Base-by-base conservation (phyloP, 805 yeast genomes). In the Kockiozyma suomiensis region DNA sequence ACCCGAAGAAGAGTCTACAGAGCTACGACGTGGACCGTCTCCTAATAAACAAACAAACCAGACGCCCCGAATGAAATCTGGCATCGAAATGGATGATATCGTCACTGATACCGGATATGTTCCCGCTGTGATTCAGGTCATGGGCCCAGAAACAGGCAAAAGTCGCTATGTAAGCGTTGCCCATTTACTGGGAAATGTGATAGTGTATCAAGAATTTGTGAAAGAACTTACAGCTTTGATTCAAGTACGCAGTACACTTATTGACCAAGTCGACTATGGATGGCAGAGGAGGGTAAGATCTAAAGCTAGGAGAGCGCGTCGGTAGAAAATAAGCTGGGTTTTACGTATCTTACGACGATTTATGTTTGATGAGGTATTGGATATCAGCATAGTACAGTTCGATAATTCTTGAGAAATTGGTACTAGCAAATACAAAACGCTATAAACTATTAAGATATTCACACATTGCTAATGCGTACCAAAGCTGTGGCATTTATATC, bases 171-270 rank as follows among this genome's bases (percentile, higher is more conserved):
- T 66, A 2, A 62, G 66, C 25, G 49, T 66, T 12, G 56, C 58
- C 3, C 70, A 68, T 50, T 55, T 70, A 33, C 62, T 64, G 45
- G 69, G 68, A 40, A 70, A 70, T 50, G 62, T 67, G 28, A 50
- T 66, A 13, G 61, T 70, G 8, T 61, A 60, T 30, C 64, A 61
- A 23, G 73, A 70, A 50, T 70, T 70, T 41, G 56, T 67, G 5
- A 68, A 70, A 54, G 72, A 71, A 50, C 19, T 70, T 6, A 60
- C 66, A n/a, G 71, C 73, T 4, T 33, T 70, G 40, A 51, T 69
- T 19, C 68, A 67, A 32, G 67, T 65, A 13, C 70, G 73, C 3
- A 50, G 56, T 30, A 49, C 62, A 13, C 30, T 54, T 21, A 33
- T 58, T 30, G 62, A 58, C 32, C 30, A 30, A 7, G 56, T 58